Evolutionary conservation across 768 basidiomycete genomes (phyloP).

Genomic region (Lyophyllum shimeji): DNA sequence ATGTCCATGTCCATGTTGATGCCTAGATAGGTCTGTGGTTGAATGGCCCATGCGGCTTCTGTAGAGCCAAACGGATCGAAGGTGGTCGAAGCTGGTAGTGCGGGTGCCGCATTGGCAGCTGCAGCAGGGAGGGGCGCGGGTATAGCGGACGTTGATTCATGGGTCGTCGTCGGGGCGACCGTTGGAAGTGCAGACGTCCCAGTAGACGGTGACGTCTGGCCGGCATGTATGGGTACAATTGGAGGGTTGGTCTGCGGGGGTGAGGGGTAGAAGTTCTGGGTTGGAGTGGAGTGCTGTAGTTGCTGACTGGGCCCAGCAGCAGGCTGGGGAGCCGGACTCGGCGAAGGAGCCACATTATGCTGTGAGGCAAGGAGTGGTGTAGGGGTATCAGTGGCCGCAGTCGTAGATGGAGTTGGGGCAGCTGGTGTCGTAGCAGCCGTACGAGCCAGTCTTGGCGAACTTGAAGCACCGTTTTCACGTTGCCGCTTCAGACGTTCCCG

Average conservation of each 20-base stretch:
- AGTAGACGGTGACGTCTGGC: slow-evolving; percentile 26
- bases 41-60: slow-evolving; percentile 34
- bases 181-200: not conserved
- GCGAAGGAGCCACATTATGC: slow-evolving; percentile 5
- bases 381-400: slow-evolving; percentile 6
- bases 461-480: slow-evolving; percentile 44
- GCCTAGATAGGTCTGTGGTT: slow-evolving; percentile 13
- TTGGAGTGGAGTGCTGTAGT: slow-evolving; percentile 14
- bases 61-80: slow-evolving; percentile 3
- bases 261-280: slow-evolving; percentile 58
- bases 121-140: slow-evolving; percentile 15
- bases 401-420: slow-evolving; percentile 21
- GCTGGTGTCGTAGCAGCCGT: slow-evolving; percentile 22
- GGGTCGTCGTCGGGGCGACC: slow-evolving; percentile 3
- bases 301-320: slow-evolving; percentile 5
- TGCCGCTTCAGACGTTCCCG: slow-evolving; percentile 71
- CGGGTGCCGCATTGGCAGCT: slow-evolving; percentile 12
- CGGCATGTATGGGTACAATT: slow-evolving; percentile 14
- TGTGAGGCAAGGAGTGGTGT: slow-evolving; percentile 10
- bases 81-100: not conserved
- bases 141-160: slow-evolving; percentile 8
- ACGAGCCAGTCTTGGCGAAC: slow-evolving; percentile 34
- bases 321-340: slow-evolving; percentile 7
- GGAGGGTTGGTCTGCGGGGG: slow-evolving; percentile 52
- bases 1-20: slow-evolving; percentile 47